These are phyloP conservation scores for Allium sativum DNA, from an alignment of 106 monocot genomes.

Conservation along the genomic window DNA sequence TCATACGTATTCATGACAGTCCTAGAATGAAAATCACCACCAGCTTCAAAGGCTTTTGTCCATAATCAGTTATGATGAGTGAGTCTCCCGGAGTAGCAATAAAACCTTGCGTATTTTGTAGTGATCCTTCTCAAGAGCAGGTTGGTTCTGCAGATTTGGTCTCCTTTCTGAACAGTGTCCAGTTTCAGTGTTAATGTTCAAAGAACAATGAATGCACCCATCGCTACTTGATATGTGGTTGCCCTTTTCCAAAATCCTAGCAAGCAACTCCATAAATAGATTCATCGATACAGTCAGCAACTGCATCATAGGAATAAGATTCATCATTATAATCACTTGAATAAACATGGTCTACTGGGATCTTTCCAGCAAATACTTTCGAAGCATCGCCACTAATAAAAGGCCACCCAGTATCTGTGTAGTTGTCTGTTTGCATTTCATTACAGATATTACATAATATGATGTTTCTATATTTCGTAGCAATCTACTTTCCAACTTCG, in stretches of 20 bases:
- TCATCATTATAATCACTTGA: conserved; percentile 22
- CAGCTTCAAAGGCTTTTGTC: conserved; percentile 88
- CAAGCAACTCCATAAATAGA: conserved; percentile 75
- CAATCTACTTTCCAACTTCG: conserved; percentile 50
- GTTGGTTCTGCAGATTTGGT: conserved; percentile 96
- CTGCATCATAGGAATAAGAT: conserved; percentile 7
- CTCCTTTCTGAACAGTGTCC: conserved; percentile 87
- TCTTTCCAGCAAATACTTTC: conserved; percentile 69
- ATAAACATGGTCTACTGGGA: conserved; percentile 31
- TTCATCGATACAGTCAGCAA: conserved; percentile 1
- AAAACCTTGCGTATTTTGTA: conserved; percentile 97
- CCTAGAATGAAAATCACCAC: conserved; percentile 98
- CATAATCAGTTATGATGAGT: conserved; percentile 97
- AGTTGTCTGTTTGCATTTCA: conserved; percentile 45
- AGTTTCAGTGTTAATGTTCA: conserved; percentile 97
- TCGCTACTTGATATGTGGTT: conserved; percentile 61
- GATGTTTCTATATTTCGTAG: conserved; percentile 66
- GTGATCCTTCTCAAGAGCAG: conserved; percentile 92
- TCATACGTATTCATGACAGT: conserved; percentile 99
- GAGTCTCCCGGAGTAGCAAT: conserved; percentile 81
- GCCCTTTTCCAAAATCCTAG: conserved; percentile 78
- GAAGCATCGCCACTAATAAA: conserved; percentile 84
- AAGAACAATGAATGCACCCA: conserved; percentile 88
- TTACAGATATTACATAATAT: conserved; percentile 31
- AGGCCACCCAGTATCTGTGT: conserved; percentile 81